Evolutionary conservation across 169 alveolate genomes (phyloP), one percentile per base, ranked within the genome.

Genomic region (Babesia sp.): DNA sequence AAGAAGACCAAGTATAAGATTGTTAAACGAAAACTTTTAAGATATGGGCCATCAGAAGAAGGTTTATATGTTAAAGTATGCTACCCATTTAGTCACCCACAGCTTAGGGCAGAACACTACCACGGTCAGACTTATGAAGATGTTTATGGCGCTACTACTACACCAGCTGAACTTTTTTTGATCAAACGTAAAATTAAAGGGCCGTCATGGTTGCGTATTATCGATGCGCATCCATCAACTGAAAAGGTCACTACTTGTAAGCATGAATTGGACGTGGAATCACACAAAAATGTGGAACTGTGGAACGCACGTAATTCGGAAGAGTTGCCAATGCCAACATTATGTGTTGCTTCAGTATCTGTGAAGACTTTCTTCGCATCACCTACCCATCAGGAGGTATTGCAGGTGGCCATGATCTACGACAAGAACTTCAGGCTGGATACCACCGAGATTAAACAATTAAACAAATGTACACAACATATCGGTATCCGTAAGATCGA

Each of bases 181-280:
- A 84, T 91, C 39, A 91, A 91, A 72, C 74, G 95, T 16, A 79
- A 73, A 26, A 87, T 91, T 61, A 87, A 79, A 66, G 96, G 96
- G 14, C 96, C 96, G 24, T 84, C 90, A 53, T 91, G 96, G 96
- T 39, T 91, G 26, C 64, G 84, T 31, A 50, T 91, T 24, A 81
- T 12, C 11, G 83, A 68, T 24, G 82, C 48, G n/a, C 20, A 22
- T 22, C 22, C 33, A n/a, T 22, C 71, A 0, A 42, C 48, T 12
- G 81, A 81, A 26, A 71, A 24, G n/a, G 18, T 72, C 8, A 61
- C 85, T 11, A 53, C 74, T 14, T 81, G 89, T 66, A 71, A 81
- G 31, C 41, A 46, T n/a, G 89, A 81, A 54, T 20, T 81, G 20
- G 85, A 63, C 9, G 68, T 72, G n/a, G 75, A 46, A 24, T 33